Conservation (phyloP, 495 filamentous ascomycete species). For the Aspergillus sclerotioniger region DNA sequence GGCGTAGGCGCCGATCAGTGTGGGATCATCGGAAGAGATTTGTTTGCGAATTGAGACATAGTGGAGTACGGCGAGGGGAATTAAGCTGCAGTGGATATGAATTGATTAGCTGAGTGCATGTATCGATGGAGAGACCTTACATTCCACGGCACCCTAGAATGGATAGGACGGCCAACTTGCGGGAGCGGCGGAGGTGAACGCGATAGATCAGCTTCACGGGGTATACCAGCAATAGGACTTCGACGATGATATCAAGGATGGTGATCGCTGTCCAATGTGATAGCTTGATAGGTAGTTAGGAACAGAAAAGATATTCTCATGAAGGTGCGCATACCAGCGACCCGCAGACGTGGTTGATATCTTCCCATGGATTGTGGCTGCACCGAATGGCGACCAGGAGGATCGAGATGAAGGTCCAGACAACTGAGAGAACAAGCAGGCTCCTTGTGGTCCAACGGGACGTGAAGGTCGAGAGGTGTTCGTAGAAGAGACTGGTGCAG, state of each 20-base stretch:
- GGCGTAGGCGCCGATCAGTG: constrained; percentile 23
- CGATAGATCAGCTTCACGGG: constrained; percentile 19
- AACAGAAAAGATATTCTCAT: background rate
- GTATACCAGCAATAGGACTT: constrained; percentile 21
- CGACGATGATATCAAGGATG: constrained; percentile 24
- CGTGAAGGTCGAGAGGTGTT: background rate
- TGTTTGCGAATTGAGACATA: constrained; percentile 21
- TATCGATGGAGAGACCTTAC: constrained; percentile 11
- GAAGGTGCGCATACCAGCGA: constrained; percentile 10
- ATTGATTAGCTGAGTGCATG: background rate
- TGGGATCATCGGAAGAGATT: constrained; percentile 19
- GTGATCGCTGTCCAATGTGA: constrained; percentile 27
- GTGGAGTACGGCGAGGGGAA: constrained; percentile 26
- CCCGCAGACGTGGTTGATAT: constrained; percentile 18
- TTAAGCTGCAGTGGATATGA: constrained; percentile 17
- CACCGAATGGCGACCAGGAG: constrained; percentile 22
- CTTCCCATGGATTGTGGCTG: constrained; percentile 17
- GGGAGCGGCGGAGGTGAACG: constrained; percentile 16
- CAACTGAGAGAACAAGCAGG: constrained; percentile 11
- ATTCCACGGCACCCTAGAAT: constrained; percentile 25
- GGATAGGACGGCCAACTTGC: constrained; percentile 20
- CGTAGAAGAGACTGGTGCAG: constrained; percentile 10
- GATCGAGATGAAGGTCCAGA: constrained; percentile 17
- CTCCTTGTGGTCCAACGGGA: constrained; percentile 13
- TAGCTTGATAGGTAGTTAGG: constrained; percentile 13